Evolutionary conservation across 139 green algal genomes (phyloP).

Genomic region (Axilococcus clingmanii): DNA sequence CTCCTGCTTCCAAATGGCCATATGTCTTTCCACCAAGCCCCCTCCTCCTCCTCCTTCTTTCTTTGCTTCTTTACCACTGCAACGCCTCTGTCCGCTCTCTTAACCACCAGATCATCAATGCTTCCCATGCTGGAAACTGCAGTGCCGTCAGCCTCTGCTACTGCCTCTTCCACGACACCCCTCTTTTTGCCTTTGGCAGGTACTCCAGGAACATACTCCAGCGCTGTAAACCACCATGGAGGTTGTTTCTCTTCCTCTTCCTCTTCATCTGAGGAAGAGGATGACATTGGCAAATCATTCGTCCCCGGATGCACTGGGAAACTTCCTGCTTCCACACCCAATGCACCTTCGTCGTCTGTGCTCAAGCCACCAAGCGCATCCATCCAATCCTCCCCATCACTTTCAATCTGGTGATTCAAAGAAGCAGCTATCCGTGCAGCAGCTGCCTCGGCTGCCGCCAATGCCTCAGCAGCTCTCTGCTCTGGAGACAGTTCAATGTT

Average conservation of each 20-base stretch:
- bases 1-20: not conserved
- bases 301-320: too few species aligned
- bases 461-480: conserved; percentile 2
- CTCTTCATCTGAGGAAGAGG: too few species aligned
- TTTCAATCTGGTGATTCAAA: not conserved
- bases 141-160: not conserved
- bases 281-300: too few species aligned
- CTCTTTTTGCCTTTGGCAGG: not conserved
- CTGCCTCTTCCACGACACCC: conserved; percentile 1
- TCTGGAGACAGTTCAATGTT: not conserved
- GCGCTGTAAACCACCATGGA: conserved; percentile 14
- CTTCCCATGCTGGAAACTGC: not conserved
- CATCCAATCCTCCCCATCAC: too few species aligned
- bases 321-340: not conserved
- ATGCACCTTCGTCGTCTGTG: not conserved
- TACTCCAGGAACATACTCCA: conserved; percentile 8
- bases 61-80: not conserved
- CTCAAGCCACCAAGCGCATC: not conserved
- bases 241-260: not conserved
- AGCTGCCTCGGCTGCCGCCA: conserved; percentile 12
- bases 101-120: not conserved
- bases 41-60: conserved; percentile 1
- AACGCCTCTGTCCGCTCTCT: not conserved
- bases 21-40: not conserved
- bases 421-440: conserved; percentile 7